phyloP scores from a whole-genome alignment of 345 rosid genomes.

The Melastoma malabathricum region DNA sequence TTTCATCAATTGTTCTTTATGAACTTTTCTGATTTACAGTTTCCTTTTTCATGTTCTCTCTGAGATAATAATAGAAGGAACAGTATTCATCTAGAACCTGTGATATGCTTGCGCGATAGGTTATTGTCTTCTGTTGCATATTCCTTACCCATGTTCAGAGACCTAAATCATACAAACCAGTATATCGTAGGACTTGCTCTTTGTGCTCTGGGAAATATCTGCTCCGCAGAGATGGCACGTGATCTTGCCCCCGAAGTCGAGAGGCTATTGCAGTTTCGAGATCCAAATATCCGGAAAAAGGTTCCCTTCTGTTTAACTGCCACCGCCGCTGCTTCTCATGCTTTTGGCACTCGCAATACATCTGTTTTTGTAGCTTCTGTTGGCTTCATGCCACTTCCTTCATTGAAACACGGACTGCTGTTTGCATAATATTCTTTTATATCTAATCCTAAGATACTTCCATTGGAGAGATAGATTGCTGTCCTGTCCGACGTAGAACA shows the following conservation, averaged over 20 bases:
- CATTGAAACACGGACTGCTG: too few species aligned
- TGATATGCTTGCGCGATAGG: too few species aligned
- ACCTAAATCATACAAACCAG: conserved; percentile 93
- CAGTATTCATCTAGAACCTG: too few species aligned
- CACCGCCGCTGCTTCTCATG: conserved; percentile 1
- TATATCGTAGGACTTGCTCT: conserved; percentile 97
- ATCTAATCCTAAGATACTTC: too few species aligned
- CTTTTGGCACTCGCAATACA: neutral
- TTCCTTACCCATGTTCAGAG: conserved; percentile 68
- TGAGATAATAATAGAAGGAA: neutral
- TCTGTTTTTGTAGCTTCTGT: conserved; percentile 1
- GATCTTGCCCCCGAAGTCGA: conserved; percentile 99
- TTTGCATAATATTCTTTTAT: too few species aligned
- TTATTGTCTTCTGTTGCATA: conserved; percentile 11
- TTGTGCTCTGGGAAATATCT: conserved; percentile 98
- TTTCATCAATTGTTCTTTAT: conserved; percentile 3
- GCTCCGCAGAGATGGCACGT: conserved; percentile 99
- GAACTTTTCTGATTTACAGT: conserved; percentile 1
- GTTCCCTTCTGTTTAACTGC: conserved; percentile 23
- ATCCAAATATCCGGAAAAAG: conserved; percentile 95
- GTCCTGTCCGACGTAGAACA: too few species aligned
- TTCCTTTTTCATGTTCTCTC: neutral
- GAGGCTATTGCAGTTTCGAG: conserved; percentile 90
- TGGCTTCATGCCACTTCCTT: neutral
- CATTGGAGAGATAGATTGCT: too few species aligned